These are phyloP conservation scores for Ustilago bromivora DNA, from an alignment of 1,284 basidiomycete genomes.

Conservation along the genomic window DNA sequence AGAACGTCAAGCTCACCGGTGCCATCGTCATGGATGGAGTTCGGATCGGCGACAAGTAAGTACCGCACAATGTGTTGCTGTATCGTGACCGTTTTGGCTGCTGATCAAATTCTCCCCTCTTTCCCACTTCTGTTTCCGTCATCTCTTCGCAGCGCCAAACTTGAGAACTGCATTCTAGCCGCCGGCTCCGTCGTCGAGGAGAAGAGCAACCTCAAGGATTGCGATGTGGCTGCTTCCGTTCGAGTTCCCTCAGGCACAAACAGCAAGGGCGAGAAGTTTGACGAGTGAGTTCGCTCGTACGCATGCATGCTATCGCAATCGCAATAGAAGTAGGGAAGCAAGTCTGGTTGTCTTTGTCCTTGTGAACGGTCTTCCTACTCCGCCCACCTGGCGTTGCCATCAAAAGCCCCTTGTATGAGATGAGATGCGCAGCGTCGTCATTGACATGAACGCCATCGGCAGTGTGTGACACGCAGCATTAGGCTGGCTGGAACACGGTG, in stretches of 20 bases:
- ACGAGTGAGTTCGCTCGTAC: conserved; percentile 19
- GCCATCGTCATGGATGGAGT: conserved; percentile 92
- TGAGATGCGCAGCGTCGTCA: too few relatives aligned
- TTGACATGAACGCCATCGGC: too few relatives aligned
- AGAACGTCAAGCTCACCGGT: conserved; percentile 84
- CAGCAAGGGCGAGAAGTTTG: conserved; percentile 63
- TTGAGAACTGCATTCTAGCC: conserved; percentile 89
- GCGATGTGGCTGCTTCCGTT: conserved; percentile 88
- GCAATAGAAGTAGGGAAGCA: neutral
- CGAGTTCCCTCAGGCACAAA: conserved; percentile 74
- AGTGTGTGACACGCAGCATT: too few relatives aligned
- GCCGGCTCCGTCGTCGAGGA: conserved; percentile 83
- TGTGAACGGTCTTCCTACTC: too few relatives aligned
- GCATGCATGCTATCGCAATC: neutral
- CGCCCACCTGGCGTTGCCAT: too few relatives aligned
- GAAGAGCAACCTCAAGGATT: conserved; percentile 82
- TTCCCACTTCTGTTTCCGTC: neutral
- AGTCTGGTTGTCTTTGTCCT: too few relatives aligned
- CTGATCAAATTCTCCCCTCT: conserved; percentile 10
- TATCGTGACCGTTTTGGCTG: neutral
- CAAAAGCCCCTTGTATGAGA: too few relatives aligned
- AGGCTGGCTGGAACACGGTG: too few relatives aligned
- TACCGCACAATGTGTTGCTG: neutral
- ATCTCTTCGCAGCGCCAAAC: conserved; percentile 76
- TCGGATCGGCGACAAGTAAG: conserved; percentile 84